phyloP scores from a whole-genome alignment of 2,329 filamentous ascomycete genomes.

The Pyrenophora tritici-repentis region DNA sequence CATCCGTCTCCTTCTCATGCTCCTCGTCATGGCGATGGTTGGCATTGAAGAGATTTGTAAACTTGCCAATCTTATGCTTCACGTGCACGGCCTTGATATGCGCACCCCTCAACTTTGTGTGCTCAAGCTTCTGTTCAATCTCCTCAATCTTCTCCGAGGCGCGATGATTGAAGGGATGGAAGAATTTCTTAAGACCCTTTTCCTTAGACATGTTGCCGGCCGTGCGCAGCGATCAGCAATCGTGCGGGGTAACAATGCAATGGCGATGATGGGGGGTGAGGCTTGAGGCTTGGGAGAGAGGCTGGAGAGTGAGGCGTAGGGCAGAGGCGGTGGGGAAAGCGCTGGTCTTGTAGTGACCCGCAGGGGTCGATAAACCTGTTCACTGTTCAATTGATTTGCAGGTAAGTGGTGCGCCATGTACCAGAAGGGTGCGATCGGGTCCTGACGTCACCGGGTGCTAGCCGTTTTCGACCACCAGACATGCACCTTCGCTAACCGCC shows the following conservation, averaged over 20 bases:
- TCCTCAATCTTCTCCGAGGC: constrained; percentile 35
- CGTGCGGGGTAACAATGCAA: constrained; percentile 6
- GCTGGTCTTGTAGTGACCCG: constrained; percentile 27
- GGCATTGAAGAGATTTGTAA: constrained; percentile 73
- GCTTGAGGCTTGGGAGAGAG: constrained; percentile 12
- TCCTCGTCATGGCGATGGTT: constrained; percentile 94
- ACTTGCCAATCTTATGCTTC: constrained; percentile 68
- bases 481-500: constrained; percentile 5
- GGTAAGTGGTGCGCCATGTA: constrained; percentile 5
- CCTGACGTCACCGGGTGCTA: constrained; percentile 18
- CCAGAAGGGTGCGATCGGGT: constrained; percentile 6
- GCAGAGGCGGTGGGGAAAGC: constrained; percentile 15
- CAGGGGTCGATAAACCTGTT: constrained; percentile 27
- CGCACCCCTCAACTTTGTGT: constrained; percentile 53
- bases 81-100: constrained; percentile 62
- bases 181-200: constrained; percentile 41
- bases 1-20: constrained; percentile 83
- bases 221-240: constrained; percentile 18
- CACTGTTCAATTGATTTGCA: constrained; percentile 18
- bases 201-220: constrained; percentile 29
- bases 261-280: constrained; percentile 11
- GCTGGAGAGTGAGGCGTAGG: constrained; percentile 27
- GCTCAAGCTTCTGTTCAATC: constrained; percentile 53
- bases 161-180: constrained; percentile 45
- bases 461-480: not conserved